Conservation (phyloP, 169 alveolate species). For the Plasmodium ovale region DNA sequence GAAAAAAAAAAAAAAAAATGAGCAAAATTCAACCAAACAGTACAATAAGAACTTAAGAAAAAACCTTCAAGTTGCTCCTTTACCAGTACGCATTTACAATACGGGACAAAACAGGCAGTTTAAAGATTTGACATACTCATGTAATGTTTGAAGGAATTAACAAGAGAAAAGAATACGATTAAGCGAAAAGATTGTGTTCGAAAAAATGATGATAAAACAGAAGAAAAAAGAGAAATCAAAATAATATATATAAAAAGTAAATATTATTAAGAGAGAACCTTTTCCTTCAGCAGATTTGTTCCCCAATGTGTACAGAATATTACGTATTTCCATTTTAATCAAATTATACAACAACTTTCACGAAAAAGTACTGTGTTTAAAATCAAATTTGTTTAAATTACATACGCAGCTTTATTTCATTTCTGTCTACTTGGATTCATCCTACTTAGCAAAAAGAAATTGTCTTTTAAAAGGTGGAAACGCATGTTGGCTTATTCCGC, state of each 20-base stretch:
- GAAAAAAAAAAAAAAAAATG: too few relatives aligned
- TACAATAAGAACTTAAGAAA: too few relatives aligned
- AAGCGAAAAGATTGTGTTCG: background rate
- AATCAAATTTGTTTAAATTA: conserved; percentile 1
- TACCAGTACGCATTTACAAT: too few relatives aligned
- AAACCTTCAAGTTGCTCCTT: too few relatives aligned
- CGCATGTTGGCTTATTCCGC: background rate
- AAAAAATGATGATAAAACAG: background rate
- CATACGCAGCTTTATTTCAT: conserved; percentile 3
- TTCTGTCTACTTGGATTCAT: background rate
- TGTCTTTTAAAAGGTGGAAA: conserved; percentile 20
- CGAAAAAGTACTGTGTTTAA: background rate
- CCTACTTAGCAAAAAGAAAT: conserved; percentile 2
- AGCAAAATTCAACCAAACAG: too few relatives aligned
- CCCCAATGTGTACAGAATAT: background rate
- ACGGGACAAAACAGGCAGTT: too few relatives aligned
- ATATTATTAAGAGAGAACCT: background rate
- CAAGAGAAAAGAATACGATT: background rate
- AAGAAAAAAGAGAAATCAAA: background rate
- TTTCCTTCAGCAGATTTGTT: background rate
- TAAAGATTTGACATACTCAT: background rate
- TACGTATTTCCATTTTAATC: background rate
- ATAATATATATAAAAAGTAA: background rate
- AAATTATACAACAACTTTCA: background rate
- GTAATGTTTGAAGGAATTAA: background rate